Base-by-base conservation (phyloP, 2,329 filamentous ascomycete species). In the Fusarium sp. region DNA sequence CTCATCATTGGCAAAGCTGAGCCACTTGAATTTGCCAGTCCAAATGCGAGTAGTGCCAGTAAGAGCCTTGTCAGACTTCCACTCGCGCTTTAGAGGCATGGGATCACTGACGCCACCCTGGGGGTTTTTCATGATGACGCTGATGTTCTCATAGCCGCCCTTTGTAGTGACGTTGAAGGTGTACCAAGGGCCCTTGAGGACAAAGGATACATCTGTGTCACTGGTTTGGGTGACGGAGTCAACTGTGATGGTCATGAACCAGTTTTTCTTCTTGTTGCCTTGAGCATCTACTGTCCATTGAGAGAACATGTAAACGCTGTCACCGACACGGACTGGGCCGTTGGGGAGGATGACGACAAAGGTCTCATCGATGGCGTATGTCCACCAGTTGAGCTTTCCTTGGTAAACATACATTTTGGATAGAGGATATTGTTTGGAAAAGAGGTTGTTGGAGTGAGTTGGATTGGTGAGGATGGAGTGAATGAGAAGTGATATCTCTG, bases 1-100 rank as follows among this genome's bases (percentile, higher is more conserved):
- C 49, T 75, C 73, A 2, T 75, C 27, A 7, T 6, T 37, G 0
- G 73, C 65, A 33, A 58, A 72, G 3, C 33, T 12, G 4, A 50
- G 5, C 60, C 65, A 75, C 40, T 66, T 72, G 58, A 72, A 49
- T 50, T 75, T 75, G 12, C 73, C 73, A 12, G 73, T 73, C 73
- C 73, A 75, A 4, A 75, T 58, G 3, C 73, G 58, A 0, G 40
- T 35, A 3, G 45, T 45, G 0, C 41, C 62, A 13, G 57, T 70
- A 2, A 46, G 57, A 2, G 72, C 68, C 15, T 50, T 12, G 0
- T 73, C 13, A 20, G 73, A 61, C 38, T 72, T 32, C 64, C 66
- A 75, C 37, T 70, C 45, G 0, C 70, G 63, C 3, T 70, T 6
- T 0, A 73, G 26, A 2, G 49, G 2, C 41, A 70, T 62, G 9